Percentiles rank a stretch among this genome's conserved stretches.
These are phyloP conservation scores for Escallonia rubra DNA, from an alignment of 129 eudicot species.

Conservation along the genomic window DNA sequence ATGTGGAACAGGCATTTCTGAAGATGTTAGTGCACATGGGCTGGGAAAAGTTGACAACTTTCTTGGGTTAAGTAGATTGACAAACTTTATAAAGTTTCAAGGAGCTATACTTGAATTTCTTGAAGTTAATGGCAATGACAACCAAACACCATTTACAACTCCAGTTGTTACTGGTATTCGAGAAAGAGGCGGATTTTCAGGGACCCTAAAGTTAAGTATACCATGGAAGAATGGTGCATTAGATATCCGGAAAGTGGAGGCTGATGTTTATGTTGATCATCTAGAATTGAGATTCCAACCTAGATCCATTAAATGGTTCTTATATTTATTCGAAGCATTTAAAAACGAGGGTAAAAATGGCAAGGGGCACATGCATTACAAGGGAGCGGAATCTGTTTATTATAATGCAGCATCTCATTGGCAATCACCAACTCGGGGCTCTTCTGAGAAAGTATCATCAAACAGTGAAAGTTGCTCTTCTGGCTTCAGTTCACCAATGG, in stretches of 20 bases:
- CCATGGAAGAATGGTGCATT: constrained; percentile 96
- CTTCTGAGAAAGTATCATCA: constrained; percentile 28
- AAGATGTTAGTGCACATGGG: constrained; percentile 31
- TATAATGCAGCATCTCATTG: constrained; percentile 34
- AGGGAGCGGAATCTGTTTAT: constrained; percentile 34
- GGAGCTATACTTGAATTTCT: constrained; percentile 81
- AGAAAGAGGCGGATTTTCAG: constrained; percentile 78
- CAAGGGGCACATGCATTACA: constrained; percentile 13
- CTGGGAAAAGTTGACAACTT: constrained; percentile 39
- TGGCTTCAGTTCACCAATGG: constrained; percentile 25
- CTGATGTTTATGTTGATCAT: constrained; percentile 69
- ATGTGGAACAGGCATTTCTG: constrained; percentile 74
- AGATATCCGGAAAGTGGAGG: constrained; percentile 85
- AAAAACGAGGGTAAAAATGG: constrained; percentile 34
- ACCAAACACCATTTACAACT: constrained; percentile 40
- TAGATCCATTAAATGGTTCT: constrained; percentile 47
- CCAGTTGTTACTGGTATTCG: constrained; percentile 46
- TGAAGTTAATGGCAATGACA: constrained; percentile 40
- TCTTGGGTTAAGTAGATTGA: constrained; percentile 59
- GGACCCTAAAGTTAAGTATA: constrained; percentile 66
- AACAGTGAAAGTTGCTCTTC: constrained; percentile 19
- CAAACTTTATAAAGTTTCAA: constrained; percentile 66
- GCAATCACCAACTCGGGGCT: constrained; percentile 22
- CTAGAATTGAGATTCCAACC: constrained; percentile 68
- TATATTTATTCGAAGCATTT: constrained; percentile 45